Evolutionary conservation across 345 rosid species (phyloP).

Genomic region (Murraya paniculata): DNA sequence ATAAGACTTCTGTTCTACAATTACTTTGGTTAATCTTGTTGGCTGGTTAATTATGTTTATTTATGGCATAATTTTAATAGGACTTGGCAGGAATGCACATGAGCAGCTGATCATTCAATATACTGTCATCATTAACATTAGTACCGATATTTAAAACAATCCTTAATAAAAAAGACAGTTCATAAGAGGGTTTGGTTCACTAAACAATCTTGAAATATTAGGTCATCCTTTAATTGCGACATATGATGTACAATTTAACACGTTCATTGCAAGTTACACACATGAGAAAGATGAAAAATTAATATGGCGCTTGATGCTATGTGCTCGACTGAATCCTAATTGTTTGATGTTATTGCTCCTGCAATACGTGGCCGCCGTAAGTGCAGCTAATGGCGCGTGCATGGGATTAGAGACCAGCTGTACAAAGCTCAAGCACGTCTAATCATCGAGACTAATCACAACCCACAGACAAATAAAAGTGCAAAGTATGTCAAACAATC

Average conservation of each 20-base stretch:
- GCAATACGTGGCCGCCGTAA: neutral
- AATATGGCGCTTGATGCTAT: neutral
- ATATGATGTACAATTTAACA: neutral
- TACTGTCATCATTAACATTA: neutral
- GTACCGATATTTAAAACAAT: no score
- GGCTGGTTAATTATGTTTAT: no score
- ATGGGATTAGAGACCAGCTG: conserved; percentile 26
- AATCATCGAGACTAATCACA: neutral
- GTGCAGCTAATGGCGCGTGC: conserved; percentile 24
- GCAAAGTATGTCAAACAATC: neutral
- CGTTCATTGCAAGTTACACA: neutral
- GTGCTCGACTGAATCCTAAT: neutral
- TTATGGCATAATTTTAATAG: neutral
- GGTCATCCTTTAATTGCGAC: neutral
- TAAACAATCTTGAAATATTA: neutral
- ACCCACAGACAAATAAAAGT: neutral
- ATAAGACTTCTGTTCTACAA: no score
- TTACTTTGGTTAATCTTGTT: no score
- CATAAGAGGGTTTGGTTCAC: no score
- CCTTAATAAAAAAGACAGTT: neutral
- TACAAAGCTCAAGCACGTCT: neutral
- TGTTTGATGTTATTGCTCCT: no score
- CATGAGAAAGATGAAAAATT: neutral
- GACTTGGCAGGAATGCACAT: neutral
- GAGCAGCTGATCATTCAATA: neutral